These are phyloP conservation scores for Fraxinus velutina DNA, from an alignment of 305 asterid genomes.

Conservation along the genomic window DNA sequence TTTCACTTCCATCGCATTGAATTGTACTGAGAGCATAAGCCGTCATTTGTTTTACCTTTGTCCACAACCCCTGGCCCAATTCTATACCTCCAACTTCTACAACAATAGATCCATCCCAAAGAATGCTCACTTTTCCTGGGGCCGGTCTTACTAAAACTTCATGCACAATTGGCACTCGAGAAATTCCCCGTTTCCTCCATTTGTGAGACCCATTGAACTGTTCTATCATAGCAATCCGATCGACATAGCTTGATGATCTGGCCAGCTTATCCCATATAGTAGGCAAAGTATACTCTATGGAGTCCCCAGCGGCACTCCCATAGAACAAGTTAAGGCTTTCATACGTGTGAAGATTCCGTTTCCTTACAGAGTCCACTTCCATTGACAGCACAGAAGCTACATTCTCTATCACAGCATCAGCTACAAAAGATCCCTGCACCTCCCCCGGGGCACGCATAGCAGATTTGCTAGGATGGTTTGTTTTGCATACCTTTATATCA, in stretches of 20 bases:
- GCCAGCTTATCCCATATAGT: conserved; percentile 61
- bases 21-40: conserved; percentile 56
- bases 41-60: conserved; percentile 64
- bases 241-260: conserved; percentile 33
- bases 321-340: conserved; percentile 54
- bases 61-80: conserved; percentile 82
- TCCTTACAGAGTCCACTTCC: conserved; percentile 56
- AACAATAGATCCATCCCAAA: conserved; percentile 65
- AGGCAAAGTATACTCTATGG: conserved; percentile 51
- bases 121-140: conserved; percentile 75
- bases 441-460: conserved; percentile 86
- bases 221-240: conserved; percentile 33
- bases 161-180: conserved; percentile 62
- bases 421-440: conserved; percentile 62
- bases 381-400: conserved; percentile 48
- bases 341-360: conserved; percentile 49
- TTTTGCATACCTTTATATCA: conserved; percentile 64
- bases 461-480: conserved; percentile 58
- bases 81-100: conserved; percentile 84
- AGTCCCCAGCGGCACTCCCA: conserved; percentile 40
- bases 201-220: conserved; percentile 40
- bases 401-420: conserved; percentile 71
- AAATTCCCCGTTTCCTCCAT: conserved; percentile 68
- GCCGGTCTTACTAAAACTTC: conserved; percentile 39
- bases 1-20: conserved; percentile 44